A percentile compares a stretch with the other conserved stretches of the same genome.
These are phyloP conservation scores for Xylariaceae sp. DNA, from an alignment of 2,329 filamentous ascomycete genomes.

Conservation along the genomic window DNA sequence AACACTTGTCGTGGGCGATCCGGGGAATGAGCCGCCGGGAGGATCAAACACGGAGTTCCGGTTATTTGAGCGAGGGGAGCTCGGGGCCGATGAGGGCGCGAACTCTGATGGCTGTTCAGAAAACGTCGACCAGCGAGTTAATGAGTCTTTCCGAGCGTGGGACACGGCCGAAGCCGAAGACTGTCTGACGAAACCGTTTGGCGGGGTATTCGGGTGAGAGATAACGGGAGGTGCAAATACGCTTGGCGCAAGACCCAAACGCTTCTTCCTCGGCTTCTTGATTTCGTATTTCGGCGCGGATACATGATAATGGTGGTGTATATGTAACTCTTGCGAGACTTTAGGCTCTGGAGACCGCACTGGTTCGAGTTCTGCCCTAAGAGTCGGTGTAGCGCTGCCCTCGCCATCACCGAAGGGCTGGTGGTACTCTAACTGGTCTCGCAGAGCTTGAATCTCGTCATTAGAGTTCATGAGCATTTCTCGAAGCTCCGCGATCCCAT, in stretches of 20 bases:
- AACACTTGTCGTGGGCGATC: constrained; percentile 75
- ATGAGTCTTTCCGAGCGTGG: constrained; percentile 45
- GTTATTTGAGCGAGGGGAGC: constrained; percentile 73
- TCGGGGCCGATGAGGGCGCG: constrained; percentile 68
- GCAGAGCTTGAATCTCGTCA: constrained; percentile 82
- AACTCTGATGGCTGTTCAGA: constrained; percentile 61
- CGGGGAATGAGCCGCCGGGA: constrained; percentile 65
- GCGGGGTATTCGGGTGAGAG: constrained; percentile 40
- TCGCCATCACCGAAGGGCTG: constrained; percentile 58
- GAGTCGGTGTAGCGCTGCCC: constrained; percentile 43
- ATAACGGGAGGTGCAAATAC: constrained; percentile 55
- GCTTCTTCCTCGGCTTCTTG: constrained; percentile 68
- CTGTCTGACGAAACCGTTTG: constrained; percentile 36
- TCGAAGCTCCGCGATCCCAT: constrained; percentile 84
- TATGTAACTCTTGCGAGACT: constrained; percentile 73
- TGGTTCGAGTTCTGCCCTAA: constrained; percentile 68
- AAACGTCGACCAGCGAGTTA: constrained; percentile 62
- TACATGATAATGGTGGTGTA: constrained; percentile 91
- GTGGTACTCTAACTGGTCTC: constrained; percentile 77
- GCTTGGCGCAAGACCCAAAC: constrained; percentile 58
- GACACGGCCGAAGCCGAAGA: constrained; percentile 37
- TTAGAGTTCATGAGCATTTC: constrained; percentile 90
- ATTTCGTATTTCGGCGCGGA: constrained; percentile 54
- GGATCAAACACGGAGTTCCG: constrained; percentile 77
- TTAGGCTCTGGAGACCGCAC: constrained; percentile 38